Base-by-base conservation (phyloP, 2,329 filamentous ascomycete genomes). In the Aspergillus brasiliensis region DNA sequence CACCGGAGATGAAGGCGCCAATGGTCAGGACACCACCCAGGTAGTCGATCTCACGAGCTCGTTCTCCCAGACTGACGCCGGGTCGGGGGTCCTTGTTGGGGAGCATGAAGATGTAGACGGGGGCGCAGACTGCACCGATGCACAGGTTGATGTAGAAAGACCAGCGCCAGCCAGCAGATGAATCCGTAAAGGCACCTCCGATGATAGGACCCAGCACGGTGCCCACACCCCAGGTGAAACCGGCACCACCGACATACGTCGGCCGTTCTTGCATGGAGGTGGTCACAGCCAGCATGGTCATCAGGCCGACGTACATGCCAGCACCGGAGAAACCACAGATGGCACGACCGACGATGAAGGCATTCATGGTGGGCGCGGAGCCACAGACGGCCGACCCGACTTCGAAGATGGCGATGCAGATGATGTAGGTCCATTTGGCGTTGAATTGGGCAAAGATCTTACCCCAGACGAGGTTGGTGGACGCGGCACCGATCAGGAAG, bases 121-220 rank as follows among this genome's bases (percentile, higher is more conserved):
- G 79, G 3, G 77, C 69, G 28, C 75, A 73, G 7, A 77, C 66
- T 11, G 73, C 83, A 0, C 82, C 77, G 49, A 82, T 71, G 37
- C 76, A 69, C 0, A 87, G 74, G 64, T 87, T 87, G 73, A 87
- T 81, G 65, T 88, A 88, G 65, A 84, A 83, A 0, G 75, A 77
- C 75, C 73, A 77, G 40, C 71, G 67, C 75, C 74, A 77, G 7
- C 42, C 47, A 3, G 61, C 64, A 11, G 63, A 57, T 25, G 55
- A 62, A 11, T 63, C 62, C 1, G 57, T 55, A 13, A 68, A 67
- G 10, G 58, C 63, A 10, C 65, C 63, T 1, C 66, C 63, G 5
- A 68, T 47, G 19, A 67, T 65, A 0, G 76, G 78, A 5, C 77
- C 77, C 0, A 77, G 65, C 3, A 78, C 67, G 6, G 68, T 71